These are phyloP conservation scores for Leptographium flavum DNA, from an alignment of 2,329 filamentous ascomycete species.

Conservation along the genomic window DNA sequence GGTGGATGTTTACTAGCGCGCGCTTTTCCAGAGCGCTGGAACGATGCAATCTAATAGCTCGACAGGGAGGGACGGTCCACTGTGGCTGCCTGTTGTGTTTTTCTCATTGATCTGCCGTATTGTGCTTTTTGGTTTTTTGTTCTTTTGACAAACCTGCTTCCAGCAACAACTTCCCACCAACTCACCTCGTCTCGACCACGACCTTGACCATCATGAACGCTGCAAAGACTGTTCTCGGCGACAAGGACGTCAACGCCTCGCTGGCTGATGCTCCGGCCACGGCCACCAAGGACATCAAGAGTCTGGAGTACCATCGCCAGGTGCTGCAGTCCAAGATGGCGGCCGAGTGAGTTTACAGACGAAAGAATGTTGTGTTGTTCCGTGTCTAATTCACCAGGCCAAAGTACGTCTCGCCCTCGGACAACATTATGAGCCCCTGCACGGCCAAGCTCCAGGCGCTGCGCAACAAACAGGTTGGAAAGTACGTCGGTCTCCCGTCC, in stretches of 20 bases:
- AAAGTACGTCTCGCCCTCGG: constrained; percentile 66
- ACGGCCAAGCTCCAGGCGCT: constrained; percentile 69
- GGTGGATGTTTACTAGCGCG: no score
- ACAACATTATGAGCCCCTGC: constrained; percentile 78
- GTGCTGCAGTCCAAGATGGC: constrained; percentile 59
- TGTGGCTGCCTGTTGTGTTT: constrained; percentile 6
- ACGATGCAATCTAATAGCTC: no score
- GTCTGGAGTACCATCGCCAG: constrained; percentile 67
- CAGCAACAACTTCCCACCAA: background rate
- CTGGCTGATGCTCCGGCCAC: constrained; percentile 27
- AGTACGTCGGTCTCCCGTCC: constrained; percentile 37
- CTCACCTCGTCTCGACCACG: constrained; percentile 1
- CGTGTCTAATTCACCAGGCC: no score
- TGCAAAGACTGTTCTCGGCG: constrained; percentile 37
- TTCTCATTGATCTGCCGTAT: background rate
- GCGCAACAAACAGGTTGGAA: constrained; percentile 66
- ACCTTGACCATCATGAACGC: background rate
- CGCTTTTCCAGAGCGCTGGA: background rate
- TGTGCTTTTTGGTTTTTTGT: background rate
- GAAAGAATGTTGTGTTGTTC: no score
- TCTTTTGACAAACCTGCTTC: background rate
- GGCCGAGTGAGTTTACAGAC: no score
- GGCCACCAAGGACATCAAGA: constrained; percentile 45
- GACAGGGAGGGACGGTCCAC: no score
- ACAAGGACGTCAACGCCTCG: constrained; percentile 51